Percentiles rank a stretch among this genome's conserved stretches.
Evolutionary conservation across 805 yeast species (phyloP).

Genomic region (Wickerhamomyces strasburgensis): DNA sequence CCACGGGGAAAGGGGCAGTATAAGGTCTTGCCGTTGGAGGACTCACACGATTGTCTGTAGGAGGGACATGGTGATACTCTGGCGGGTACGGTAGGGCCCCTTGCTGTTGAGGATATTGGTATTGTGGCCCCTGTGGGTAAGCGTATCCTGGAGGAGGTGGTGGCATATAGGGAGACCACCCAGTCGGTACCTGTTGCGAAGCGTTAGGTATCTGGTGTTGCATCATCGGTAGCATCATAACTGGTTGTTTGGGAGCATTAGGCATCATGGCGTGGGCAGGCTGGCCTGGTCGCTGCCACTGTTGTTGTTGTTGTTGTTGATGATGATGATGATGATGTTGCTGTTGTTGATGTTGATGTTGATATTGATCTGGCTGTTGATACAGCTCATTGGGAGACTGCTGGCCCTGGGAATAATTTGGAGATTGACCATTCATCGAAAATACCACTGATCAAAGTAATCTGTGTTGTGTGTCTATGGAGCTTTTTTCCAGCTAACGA

Average conservation of each 20-base stretch:
- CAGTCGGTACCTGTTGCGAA: no score
- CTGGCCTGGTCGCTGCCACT: slow-evolving; percentile 2
- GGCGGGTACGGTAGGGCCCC: no score
- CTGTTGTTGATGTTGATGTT: slow-evolving; percentile 3
- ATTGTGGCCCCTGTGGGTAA: no score
- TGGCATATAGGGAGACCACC: no score
- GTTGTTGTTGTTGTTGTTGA: slow-evolving; percentile 9
- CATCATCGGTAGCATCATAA: slow-evolving; percentile 13
- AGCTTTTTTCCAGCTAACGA: no score
- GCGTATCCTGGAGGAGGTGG: no score
- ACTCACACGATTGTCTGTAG: neutral
- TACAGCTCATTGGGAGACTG: neutral
- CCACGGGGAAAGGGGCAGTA: neutral
- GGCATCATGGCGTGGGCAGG: slow-evolving; percentile 6
- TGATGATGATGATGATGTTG: slow-evolving; percentile 3
- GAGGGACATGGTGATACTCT: neutral
- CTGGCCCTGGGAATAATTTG: no score
- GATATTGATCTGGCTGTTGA: neutral
- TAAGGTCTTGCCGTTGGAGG: neutral
- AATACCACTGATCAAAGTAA: neutral
- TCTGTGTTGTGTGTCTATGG: neutral
- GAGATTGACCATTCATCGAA: no score
- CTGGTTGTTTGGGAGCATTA: slow-evolving; percentile 7
- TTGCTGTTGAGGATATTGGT: no score
- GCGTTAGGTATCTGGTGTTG: slow-evolving; percentile 12